phyloP scores from a whole-genome alignment of 2,329 filamentous ascomycete genomes.

The Talaromyces sp. region DNA sequence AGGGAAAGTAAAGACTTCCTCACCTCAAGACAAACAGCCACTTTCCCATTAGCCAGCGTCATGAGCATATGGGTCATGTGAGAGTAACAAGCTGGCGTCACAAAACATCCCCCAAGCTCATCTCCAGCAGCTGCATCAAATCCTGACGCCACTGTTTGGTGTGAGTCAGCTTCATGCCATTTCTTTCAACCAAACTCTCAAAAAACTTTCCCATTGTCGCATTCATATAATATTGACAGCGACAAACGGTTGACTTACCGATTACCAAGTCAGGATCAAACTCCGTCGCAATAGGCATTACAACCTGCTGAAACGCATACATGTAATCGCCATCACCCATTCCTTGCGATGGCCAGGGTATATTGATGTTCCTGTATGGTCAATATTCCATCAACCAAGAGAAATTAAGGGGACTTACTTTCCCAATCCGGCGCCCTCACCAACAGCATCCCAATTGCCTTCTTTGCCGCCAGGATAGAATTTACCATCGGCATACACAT shows the following conservation, averaged over 20 bases:
- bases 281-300: conserved; percentile 93
- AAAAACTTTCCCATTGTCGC: not conserved
- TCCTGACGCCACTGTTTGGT: conserved; percentile 69
- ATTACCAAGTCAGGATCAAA: conserved; percentile 94
- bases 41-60: conserved; percentile 82
- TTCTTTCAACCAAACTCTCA: not conserved
- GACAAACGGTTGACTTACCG: conserved; percentile 33
- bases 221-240: not conserved
- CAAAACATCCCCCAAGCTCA: conserved; percentile 86
- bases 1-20: conserved; percentile 3
- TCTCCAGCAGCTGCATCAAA: conserved; percentile 96
- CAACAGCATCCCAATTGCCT: conserved; percentile 59
- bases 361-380: conserved; percentile 58
- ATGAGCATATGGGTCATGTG: conserved; percentile 99
- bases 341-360: conserved; percentile 63
- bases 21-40: conserved; percentile 83
- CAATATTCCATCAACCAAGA: not conserved
- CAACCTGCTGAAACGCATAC: conserved; percentile 89
- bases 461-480: conserved; percentile 73
- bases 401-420: conserved; percentile 39
- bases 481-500: conserved; percentile 75
- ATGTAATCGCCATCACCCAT: conserved; percentile 98
- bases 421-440: conserved; percentile 55
- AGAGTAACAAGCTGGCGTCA: conserved; percentile 85
- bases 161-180: conserved; percentile 6